phyloP scores from a whole-genome alignment of 2,329 filamentous ascomycete species.

The Aspergillus ustus region DNA sequence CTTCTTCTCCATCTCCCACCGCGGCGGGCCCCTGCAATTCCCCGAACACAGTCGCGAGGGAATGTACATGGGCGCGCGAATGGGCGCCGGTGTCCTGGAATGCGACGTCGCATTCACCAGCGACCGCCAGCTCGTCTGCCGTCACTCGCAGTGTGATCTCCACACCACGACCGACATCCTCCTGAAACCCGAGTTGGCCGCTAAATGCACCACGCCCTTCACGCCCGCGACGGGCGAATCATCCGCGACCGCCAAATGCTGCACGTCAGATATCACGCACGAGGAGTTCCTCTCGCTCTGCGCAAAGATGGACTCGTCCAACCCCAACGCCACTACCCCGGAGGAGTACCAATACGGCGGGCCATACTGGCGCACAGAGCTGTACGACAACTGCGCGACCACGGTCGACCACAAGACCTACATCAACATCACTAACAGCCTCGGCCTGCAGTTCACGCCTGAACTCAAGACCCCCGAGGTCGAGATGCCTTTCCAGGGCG shows the following conservation, averaged over 20 bases:
- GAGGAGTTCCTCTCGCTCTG: conserved; percentile 28
- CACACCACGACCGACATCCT: conserved; percentile 29
- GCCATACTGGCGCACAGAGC: conserved; percentile 22
- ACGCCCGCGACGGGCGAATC: conserved; percentile 17
- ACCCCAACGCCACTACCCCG: conserved; percentile 21
- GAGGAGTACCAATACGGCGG: conserved; percentile 27
- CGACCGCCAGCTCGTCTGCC: conserved; percentile 26
- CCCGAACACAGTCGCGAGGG: conserved; percentile 26
- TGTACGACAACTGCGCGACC: conserved; percentile 25
- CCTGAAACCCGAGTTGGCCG: conserved; percentile 24
- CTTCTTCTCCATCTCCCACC: conserved; percentile 26
- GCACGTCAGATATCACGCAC: conserved; percentile 26
- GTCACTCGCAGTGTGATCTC: conserved; percentile 28
- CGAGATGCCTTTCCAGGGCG: conserved; percentile 24
- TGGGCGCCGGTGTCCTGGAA: conserved; percentile 26
- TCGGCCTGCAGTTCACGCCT: conserved; percentile 26
- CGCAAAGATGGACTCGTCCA: conserved; percentile 28
- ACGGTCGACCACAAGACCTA: conserved; percentile 25
- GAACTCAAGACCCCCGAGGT: conserved; percentile 26
- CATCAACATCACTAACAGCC: conserved; percentile 22
- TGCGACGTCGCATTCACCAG: conserved; percentile 27
- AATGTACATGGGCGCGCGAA: conserved; percentile 24
- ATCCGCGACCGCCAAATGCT: conserved; percentile 22
- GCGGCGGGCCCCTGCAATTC: conserved; percentile 25
- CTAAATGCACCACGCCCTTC: conserved; percentile 26